Conservation (phyloP, 768 basidiomycete genomes). For the Tricholoma furcatifolium region DNA sequence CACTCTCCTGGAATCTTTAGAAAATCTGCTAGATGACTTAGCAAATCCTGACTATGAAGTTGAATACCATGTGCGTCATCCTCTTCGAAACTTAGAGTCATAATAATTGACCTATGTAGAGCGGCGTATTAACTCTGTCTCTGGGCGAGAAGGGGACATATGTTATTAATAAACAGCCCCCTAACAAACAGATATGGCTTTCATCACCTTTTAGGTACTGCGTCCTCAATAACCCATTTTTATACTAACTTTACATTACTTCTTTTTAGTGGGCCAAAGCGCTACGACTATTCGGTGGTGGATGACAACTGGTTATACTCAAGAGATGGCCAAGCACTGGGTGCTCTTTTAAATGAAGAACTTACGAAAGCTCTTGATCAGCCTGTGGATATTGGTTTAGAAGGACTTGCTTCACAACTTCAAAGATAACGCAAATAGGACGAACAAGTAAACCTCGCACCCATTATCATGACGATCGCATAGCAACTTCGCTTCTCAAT, state of each 20-base stretch:
- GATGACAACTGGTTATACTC: constrained; percentile 72
- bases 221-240: background rate
- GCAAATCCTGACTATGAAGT: constrained; percentile 69
- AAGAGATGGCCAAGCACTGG: constrained; percentile 62
- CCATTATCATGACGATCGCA: background rate
- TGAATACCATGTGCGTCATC: constrained; percentile 74
- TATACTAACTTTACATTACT: background rate
- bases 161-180: constrained; percentile 96
- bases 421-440: background rate
- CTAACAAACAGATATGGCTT: constrained; percentile 96
- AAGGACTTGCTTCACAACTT: constrained; percentile 19
- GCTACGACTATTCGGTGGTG: constrained; percentile 72
- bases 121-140: constrained; percentile 85
- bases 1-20: constrained; percentile 68
- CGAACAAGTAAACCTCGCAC: background rate
- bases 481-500: background rate
- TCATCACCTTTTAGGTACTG: constrained; percentile 82
- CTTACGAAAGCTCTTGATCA: constrained; percentile 39
- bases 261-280: constrained; percentile 77
- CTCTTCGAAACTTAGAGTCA: background rate
- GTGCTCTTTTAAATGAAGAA: constrained; percentile 66
- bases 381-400: constrained; percentile 29
- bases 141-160: constrained; percentile 82
- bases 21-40: constrained; percentile 63
- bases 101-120: constrained; percentile 39